Percentiles rank a stretch among this genome's conserved stretches.
Conservation (phyloP, 2,329 filamentous ascomycete genomes). For the Verticillium alfalfae region DNA sequence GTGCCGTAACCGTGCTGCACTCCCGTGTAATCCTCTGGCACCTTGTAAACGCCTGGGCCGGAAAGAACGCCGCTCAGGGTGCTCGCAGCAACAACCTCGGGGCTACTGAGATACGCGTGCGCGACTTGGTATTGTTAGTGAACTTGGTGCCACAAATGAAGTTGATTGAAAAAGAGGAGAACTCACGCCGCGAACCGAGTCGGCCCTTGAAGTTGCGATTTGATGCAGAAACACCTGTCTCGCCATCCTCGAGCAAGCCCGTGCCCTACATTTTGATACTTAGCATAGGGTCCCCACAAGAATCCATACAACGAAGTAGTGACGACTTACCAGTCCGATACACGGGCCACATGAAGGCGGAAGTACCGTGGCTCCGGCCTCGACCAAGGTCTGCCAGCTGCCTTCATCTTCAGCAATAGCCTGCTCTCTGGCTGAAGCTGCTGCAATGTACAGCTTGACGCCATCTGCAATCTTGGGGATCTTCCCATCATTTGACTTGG, state of each 20-base stretch:
- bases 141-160: no score
- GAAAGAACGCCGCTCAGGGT: slow-evolving; percentile 68
- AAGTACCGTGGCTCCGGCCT: slow-evolving; percentile 69
- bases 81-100: slow-evolving; percentile 88
- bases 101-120: slow-evolving; percentile 80
- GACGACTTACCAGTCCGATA: slow-evolving; percentile 62
- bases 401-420: slow-evolving; percentile 70
- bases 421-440: slow-evolving; percentile 77
- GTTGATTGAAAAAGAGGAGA: no score
- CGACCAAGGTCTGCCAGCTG: slow-evolving; percentile 77
- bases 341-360: slow-evolving; percentile 77
- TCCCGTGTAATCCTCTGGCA: slow-evolving; percentile 61
- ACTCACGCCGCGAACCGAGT: slow-evolving; percentile 56
- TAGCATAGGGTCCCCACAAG: background rate
- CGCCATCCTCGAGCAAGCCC: slow-evolving; percentile 76
- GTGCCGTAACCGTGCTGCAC: slow-evolving; percentile 68
- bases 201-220: slow-evolving; percentile 92
- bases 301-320: background rate
- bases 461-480: slow-evolving; percentile 66
- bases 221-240: slow-evolving; percentile 83
- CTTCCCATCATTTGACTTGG: slow-evolving; percentile 47
- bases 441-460: slow-evolving; percentile 85
- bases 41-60: slow-evolving; percentile 74
- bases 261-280: slow-evolving; percentile 22
- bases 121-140: slow-evolving; percentile 48